These are phyloP conservation scores for Tephrocybe sp. DNA, from an alignment of 768 basidiomycete genomes.

Conservation along the genomic window DNA sequence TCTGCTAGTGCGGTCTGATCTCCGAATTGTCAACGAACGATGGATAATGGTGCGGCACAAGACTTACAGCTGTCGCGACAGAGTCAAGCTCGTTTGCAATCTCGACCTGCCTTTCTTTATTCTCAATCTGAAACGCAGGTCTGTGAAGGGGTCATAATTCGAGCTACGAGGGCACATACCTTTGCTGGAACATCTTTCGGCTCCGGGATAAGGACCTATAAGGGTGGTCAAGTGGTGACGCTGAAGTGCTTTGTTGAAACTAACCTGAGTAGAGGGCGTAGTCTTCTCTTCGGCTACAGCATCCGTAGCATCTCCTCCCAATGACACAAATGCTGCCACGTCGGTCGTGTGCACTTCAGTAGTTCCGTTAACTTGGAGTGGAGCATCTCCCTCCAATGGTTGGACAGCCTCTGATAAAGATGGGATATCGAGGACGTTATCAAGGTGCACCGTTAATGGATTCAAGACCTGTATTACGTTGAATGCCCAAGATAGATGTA, in stretches of 20 bases:
- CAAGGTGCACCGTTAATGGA: neutral
- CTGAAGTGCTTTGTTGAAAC: neutral
- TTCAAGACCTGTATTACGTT: neutral
- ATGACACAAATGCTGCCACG: neutral
- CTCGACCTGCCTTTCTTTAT: neutral
- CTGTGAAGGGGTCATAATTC: too few species aligned
- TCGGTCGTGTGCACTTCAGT: neutral
- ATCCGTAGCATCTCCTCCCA: neutral
- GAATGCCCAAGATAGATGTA: neutral
- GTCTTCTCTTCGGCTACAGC: neutral
- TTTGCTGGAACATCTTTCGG: slow-evolving; percentile 5
- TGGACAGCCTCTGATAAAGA: neutral
- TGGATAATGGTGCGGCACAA: neutral
- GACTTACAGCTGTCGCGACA: slow-evolving; percentile 6
- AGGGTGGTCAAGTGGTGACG: neutral
- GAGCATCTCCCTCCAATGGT: slow-evolving; percentile 1
- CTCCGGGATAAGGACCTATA: slow-evolving; percentile 3
- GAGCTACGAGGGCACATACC: neutral
- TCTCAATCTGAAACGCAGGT: slow-evolving; percentile 7
- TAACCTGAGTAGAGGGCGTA: slow-evolving; percentile 7
- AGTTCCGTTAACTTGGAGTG: slow-evolving; percentile 2
- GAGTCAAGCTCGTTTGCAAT: neutral
- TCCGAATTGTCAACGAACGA: slow-evolving; percentile 1
- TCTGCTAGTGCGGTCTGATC: neutral
- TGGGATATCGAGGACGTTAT: neutral